Conservation (phyloP, 1,139 yeast species). For the Maudiozyma humilis region DNA sequence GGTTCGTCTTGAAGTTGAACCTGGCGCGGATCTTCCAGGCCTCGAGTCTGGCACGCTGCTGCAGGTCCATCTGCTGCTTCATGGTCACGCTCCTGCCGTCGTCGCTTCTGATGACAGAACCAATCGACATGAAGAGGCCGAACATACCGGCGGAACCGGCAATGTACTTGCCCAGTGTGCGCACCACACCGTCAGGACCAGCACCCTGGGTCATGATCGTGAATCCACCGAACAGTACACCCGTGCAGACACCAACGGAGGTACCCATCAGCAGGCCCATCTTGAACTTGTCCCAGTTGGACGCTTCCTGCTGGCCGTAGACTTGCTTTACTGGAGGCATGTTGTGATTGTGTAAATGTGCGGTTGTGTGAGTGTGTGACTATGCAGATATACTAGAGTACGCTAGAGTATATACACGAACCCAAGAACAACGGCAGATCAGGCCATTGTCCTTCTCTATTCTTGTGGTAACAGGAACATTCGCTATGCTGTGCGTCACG, state of each 20-base stretch:
- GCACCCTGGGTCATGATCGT: conserved; percentile 89
- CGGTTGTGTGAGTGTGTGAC: not conserved
- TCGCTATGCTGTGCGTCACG: no score
- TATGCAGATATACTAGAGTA: no score
- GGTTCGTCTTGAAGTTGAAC: conserved; percentile 8
- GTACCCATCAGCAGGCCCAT: conserved; percentile 98
- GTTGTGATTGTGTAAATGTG: not conserved
- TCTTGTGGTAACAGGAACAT: no score
- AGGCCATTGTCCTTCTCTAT: no score
- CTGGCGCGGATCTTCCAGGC: conserved; percentile 26
- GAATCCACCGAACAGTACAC: conserved; percentile 88
- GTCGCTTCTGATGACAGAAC: conserved; percentile 86
- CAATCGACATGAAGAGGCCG: conserved; percentile 92
- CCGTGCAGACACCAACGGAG: conserved; percentile 92
- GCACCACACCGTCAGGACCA: conserved; percentile 96
- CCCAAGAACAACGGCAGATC: no score
- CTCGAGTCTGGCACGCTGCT: conserved; percentile 28
- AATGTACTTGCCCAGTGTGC: conserved; percentile 93
- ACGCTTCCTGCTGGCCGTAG: conserved; percentile 68
- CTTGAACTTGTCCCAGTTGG: conserved; percentile 90
- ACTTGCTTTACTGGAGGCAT: conserved; percentile 87
- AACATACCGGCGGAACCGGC: conserved; percentile 96
- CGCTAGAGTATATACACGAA: no score
- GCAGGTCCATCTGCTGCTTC: conserved; percentile 17
- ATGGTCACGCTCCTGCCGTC: conserved; percentile 12